phyloP scores from a whole-genome alignment of 768 basidiomycete species.

The Russula sp. region DNA sequence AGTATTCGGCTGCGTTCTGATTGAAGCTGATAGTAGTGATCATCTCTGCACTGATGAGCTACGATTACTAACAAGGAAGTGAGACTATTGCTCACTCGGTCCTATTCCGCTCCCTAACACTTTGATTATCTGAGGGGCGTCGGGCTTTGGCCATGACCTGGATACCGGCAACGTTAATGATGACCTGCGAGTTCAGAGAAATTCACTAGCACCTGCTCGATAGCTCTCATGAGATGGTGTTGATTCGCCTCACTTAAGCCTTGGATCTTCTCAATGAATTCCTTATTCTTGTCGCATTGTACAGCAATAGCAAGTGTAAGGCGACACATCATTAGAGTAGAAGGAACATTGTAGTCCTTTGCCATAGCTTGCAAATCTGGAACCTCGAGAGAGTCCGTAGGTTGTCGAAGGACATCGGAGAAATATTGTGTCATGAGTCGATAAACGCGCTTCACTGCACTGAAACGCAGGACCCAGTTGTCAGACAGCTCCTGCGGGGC shows the following conservation, averaged over 20 bases:
- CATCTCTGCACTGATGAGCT: conserved; percentile 49
- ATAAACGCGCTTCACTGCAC: conserved; percentile 76
- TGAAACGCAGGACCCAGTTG: conserved; percentile 88
- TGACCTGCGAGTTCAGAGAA: not conserved
- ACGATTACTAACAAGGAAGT: not conserved
- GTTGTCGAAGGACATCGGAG: conserved; percentile 75
- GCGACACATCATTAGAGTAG: conserved; percentile 70
- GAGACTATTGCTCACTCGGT: conserved; percentile 57
- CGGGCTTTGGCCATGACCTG: conserved; percentile 77
- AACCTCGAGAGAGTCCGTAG: conserved; percentile 70
- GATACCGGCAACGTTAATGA: not conserved
- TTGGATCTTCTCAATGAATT: conserved; percentile 87
- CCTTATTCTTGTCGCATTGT: conserved; percentile 83
- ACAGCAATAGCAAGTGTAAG: conserved; percentile 82
- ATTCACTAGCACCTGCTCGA: conserved; percentile 63
- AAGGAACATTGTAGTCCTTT: conserved; percentile 59
- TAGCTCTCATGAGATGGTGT: conserved; percentile 86
- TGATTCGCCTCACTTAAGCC: conserved; percentile 76
- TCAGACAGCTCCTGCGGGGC: conserved; percentile 60
- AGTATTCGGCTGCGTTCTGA: conserved; percentile 71
- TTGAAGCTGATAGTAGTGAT: conserved; percentile 84
- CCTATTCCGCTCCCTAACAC: conserved; percentile 56
- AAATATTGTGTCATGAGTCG: conserved; percentile 87
- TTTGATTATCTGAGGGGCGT: conserved; percentile 39
- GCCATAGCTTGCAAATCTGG: conserved; percentile 85